Base-by-base conservation (phyloP, 345 rosid genomes). In the Durio zibethinus region DNA sequence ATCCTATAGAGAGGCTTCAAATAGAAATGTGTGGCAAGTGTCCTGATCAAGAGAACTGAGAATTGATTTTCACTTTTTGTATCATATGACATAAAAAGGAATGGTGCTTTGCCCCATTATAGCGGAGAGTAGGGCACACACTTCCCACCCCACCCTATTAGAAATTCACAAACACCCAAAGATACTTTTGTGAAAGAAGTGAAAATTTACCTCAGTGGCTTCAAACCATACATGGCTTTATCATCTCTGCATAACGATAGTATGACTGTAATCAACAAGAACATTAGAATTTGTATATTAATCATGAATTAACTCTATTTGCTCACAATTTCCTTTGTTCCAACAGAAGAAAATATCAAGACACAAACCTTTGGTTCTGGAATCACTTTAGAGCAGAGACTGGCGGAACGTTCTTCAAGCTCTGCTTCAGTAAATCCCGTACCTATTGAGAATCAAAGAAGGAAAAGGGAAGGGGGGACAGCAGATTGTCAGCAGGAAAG, bases 161-260 rank as follows among this genome's bases (percentile, higher is more conserved):
- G 6, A 54, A 72, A 53, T 72, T 53, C 27, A 11, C 6, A 20
- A 18, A 47, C 40, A 9, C n/a, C 25, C 23, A 27, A 64, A 38
- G 35, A 15, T n/a, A 36, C 20, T 57, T 15, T 42, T 25, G 38
- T 6, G 73, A 61, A 75, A 45, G 27, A 42, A 38, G 53, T 15
- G 27, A 11, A 56, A 64, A 31, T 31, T 77, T 89, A 96, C 99
- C 98, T 93, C 97, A 38, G 88, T 75, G 53, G 99, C 90, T 82
- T 93, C 97, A 76, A 96, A 91, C 97, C 97, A 96, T 81, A 92
- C 98, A 84, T 70, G 99, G 99, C 56, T 83, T 85, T 69, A 90
- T 74, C 40, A 85, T 75, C 56, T 91, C 97, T 70, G 86, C 87
- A 84, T 77, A 88, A 62, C 92, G 87, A 74, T 90, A 96, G 85